Conservation (phyloP, 805 yeast species). For the Metschnikowia picachoensis region DNA sequence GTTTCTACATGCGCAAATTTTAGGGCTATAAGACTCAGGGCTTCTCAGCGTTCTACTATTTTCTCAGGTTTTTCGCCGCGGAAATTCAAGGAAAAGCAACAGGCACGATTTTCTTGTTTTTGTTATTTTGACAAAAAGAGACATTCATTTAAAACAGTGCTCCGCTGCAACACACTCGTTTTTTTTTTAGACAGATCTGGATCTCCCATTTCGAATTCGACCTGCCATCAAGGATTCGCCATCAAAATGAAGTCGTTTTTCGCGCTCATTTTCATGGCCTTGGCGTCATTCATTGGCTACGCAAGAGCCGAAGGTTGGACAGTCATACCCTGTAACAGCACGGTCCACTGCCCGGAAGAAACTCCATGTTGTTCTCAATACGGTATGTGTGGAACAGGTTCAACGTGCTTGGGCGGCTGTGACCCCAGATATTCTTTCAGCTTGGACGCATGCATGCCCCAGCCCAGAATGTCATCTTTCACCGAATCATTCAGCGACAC, state of each 20-base stretch:
- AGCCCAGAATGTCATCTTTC: constrained; percentile 64
- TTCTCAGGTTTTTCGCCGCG: too few species aligned
- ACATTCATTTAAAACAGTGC: too few species aligned
- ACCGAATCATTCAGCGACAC: constrained; percentile 39
- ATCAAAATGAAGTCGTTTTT: constrained; percentile 9
- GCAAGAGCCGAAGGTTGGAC: constrained; percentile 10
- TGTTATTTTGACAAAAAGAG: too few species aligned
- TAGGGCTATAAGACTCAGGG: too few species aligned
- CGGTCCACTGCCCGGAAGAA: constrained; percentile 64
- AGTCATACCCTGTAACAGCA: constrained; percentile 46
- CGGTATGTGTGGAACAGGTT: constrained; percentile 78
- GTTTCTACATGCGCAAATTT: too few species aligned
- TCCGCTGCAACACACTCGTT: too few species aligned
- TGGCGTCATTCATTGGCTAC: constrained; percentile 6
- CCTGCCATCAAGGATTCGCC: too few species aligned
- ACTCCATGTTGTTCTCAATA: constrained; percentile 83
- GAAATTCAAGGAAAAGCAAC: too few species aligned
- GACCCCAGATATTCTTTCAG: constrained; percentile 68
- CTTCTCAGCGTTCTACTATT: too few species aligned
- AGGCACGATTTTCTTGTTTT: too few species aligned
- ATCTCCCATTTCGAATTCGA: too few species aligned
- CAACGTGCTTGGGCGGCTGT: constrained; percentile 82
- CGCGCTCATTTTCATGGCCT: constrained; percentile 4
- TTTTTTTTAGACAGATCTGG: too few species aligned
- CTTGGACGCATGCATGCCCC: constrained; percentile 74